phyloP scores from a whole-genome alignment of 1,284 basidiomycete genomes.

The Ustilago lituana region DNA sequence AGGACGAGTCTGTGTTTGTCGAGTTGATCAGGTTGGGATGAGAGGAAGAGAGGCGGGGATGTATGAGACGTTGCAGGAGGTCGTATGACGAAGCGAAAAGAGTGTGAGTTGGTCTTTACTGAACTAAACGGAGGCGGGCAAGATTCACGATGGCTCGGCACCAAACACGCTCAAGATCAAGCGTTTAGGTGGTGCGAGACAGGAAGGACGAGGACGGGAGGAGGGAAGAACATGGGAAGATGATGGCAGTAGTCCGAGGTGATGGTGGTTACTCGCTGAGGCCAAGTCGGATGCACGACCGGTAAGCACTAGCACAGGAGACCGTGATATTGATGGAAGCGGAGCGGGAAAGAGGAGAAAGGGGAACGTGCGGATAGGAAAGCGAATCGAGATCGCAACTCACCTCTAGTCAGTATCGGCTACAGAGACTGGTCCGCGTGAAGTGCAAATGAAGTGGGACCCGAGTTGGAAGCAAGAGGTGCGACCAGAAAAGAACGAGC shows the following conservation, averaged over 20 bases:
- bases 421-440: neutral
- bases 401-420: neutral
- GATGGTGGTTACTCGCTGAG: no score
- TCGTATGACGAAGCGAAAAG: constrained; percentile 6
- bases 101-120: constrained; percentile 12
- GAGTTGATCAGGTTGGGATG: neutral
- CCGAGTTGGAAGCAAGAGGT: constrained; percentile 1
- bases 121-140: no score
- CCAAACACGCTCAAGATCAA: neutral
- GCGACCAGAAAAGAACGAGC: neutral
- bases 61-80: neutral
- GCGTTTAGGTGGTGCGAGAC: neutral
- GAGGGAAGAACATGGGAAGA: neutral
- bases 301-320: no score
- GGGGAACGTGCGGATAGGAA: neutral
- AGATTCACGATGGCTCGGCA: no score
- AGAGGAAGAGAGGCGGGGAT: neutral
- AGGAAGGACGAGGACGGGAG: neutral
- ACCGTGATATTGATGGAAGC: no score
- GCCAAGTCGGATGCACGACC: no score
- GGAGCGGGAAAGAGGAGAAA: neutral
- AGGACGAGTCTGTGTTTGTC: neutral
- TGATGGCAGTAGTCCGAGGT: neutral
- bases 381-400: constrained; percentile 1
- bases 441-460: constrained; percentile 21